phyloP scores from a whole-genome alignment of 768 basidiomycete species.

The Naganishia kalamii region DNA sequence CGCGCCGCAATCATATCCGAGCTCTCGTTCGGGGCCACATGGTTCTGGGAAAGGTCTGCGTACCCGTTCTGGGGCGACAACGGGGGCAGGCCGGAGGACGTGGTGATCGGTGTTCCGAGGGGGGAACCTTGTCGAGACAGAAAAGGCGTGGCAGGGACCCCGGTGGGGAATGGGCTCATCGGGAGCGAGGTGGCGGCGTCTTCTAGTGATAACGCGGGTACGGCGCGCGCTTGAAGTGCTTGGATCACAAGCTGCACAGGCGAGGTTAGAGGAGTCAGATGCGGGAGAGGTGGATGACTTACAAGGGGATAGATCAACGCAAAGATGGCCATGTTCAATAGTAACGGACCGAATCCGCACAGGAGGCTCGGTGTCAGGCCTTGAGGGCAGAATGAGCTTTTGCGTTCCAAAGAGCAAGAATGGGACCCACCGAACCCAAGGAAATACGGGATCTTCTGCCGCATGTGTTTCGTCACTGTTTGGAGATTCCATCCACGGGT shows the following conservation, averaged over 20 bases:
- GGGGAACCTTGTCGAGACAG: constrained; percentile 1
- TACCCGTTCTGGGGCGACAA: constrained; percentile 5
- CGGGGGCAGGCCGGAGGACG: neutral
- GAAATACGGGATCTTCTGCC: constrained; percentile 41
- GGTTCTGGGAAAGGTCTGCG: neutral
- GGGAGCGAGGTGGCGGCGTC: constrained; percentile 3
- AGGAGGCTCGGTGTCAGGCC: constrained; percentile 33
- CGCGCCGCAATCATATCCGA: constrained; percentile 9
- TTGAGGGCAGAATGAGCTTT: neutral
- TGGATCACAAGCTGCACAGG: constrained; percentile 31
- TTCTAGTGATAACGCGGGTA: constrained; percentile 23
- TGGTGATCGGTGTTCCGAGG: constrained; percentile 3
- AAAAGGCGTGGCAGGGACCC: neutral
- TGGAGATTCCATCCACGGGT: constrained; percentile 21
- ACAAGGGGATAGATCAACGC: constrained; percentile 44
- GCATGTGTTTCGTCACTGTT: constrained; percentile 28
- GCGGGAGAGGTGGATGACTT: constrained; percentile 9
- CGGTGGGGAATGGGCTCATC: neutral
- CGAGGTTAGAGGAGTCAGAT: neutral
- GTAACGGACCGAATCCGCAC: constrained; percentile 37
- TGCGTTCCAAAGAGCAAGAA: neutral
- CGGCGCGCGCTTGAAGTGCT: constrained; percentile 36
- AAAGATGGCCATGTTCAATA: constrained; percentile 43
- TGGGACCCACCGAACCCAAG: constrained; percentile 38
- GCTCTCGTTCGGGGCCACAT: constrained; percentile 1